Evolutionary conservation across 2,329 filamentous ascomycete species (phyloP), one percentile per base, ranked within the genome.

Genomic region (Cercospora nicotianae): DNA sequence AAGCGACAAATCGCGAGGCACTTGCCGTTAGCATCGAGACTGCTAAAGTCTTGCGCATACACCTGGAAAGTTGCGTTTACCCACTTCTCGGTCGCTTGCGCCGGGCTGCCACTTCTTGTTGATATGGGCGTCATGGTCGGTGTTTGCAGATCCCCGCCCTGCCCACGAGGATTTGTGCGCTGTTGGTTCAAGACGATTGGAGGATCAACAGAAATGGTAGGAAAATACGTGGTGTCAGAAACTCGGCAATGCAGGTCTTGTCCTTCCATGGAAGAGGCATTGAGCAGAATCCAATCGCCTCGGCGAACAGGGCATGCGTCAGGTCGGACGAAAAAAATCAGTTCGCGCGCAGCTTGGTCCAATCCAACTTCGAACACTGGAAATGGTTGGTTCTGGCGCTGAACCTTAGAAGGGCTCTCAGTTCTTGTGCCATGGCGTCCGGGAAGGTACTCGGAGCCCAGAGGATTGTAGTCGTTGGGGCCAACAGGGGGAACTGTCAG

Each of bases 11-110:
- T 84, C 1, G 80, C 79, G 3, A 82, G 79, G 28, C 80, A 79
- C 74, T 89, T 90, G 2, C 79, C 73, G 0, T 36, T 1, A 0
- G 81, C 72, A 0, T 74, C 31, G 12, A 91, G 75, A 2, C 84
- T 80, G 67, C 90, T 87, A 58, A 91, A 87, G 62, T 89, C 85
- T 13, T 82, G 77, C 63, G 85, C 78, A 73, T 88, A 91, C 8
- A 83, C 70, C 51, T 79, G 75, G 65, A 82, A 80, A 6, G 68
- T 75, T 2, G 78, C 80, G 4, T 72, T 65, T 3, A 64, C 69
- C 71, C 80, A 82, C 7, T 76, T 69, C 5, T 72, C 72, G 1
- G 30, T 45, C 13, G 66, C 71, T 4, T 63, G 64, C 12, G 67
- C 68, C 23, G 73, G 72, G 36, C 65, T 69, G 57, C 55, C 60